phyloP scores from a whole-genome alignment of 805 yeast genomes.

The Candida hungchunana region DNA sequence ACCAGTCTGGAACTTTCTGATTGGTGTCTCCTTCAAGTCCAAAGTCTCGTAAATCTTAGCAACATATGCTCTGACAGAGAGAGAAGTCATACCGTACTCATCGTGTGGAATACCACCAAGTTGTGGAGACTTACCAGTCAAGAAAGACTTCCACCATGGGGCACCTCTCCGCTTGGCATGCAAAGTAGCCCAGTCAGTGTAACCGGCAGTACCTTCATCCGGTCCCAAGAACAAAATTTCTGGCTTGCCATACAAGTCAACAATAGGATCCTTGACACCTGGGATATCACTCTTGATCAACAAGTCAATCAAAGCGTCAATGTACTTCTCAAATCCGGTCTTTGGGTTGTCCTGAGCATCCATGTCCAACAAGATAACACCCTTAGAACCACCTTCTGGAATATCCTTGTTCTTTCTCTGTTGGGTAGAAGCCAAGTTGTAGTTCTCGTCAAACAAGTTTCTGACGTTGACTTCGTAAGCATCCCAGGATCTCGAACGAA shows the following conservation, averaged over 20 bases:
- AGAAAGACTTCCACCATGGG: slow-evolving; percentile 97
- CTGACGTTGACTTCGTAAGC: slow-evolving; percentile 82
- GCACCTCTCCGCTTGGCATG: slow-evolving; percentile 93
- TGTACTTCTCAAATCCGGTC: slow-evolving; percentile 86
- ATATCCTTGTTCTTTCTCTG: slow-evolving; percentile 97
- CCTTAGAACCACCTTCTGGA: slow-evolving; percentile 98
- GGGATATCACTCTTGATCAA: slow-evolving; percentile 62
- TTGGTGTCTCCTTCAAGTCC: slow-evolving; percentile 49
- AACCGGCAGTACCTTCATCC: slow-evolving; percentile 97
- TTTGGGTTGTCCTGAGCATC: slow-evolving; percentile 73
- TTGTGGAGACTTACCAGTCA: slow-evolving; percentile 90
- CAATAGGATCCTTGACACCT: slow-evolving; percentile 43
- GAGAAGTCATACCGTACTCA: slow-evolving; percentile 95
- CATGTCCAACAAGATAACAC: slow-evolving; percentile 79
- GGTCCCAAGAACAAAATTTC: slow-evolving; percentile 97
- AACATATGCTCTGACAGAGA: slow-evolving; percentile 89
- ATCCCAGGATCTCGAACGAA: slow-evolving; percentile 79
- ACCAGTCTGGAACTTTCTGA: slow-evolving; percentile 91
- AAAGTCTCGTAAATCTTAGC: slow-evolving; percentile 81
- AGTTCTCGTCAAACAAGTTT: slow-evolving; percentile 92
- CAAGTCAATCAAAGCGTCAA: slow-evolving; percentile 85
- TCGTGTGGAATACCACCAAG: slow-evolving; percentile 99
- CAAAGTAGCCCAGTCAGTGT: slow-evolving; percentile 95
- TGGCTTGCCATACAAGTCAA: slow-evolving; percentile 76
- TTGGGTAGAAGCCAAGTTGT: slow-evolving; percentile 92